Percentiles rank a stretch among this genome's conserved stretches.
Conservation (phyloP, 2,329 filamentous ascomycete genomes). For the Alternaria angustiovoidea region DNA sequence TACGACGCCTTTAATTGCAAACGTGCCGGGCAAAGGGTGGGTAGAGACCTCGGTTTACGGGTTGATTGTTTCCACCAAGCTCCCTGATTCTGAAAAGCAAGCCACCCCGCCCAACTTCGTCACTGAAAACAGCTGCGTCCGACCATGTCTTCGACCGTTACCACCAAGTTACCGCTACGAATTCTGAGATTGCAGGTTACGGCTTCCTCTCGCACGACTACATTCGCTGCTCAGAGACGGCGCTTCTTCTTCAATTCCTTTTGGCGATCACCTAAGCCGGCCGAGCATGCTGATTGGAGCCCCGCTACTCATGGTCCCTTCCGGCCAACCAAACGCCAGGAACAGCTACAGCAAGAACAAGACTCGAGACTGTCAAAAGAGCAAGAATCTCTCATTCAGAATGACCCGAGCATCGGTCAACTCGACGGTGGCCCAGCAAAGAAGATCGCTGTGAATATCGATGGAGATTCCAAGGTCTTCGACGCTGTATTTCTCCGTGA, state of each 20-base stretch:
- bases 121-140: slow-evolving; percentile 18
- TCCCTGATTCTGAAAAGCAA: slow-evolving; percentile 31
- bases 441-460: slow-evolving; percentile 44
- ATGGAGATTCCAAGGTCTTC: slow-evolving; percentile 40
- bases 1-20: slow-evolving; percentile 12
- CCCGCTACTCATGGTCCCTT: slow-evolving; percentile 31
- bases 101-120: slow-evolving; percentile 19
- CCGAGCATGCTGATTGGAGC: slow-evolving; percentile 30
- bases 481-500: slow-evolving; percentile 61
- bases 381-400: slow-evolving; percentile 15
- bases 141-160: slow-evolving; percentile 42
- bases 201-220: background rate
- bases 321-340: slow-evolving; percentile 26
- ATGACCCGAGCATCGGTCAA: slow-evolving; percentile 22
- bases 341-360: slow-evolving; percentile 27
- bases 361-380: slow-evolving; percentile 20
- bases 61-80: slow-evolving; percentile 21
- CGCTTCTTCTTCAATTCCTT: slow-evolving; percentile 30
- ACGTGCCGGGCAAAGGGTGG: slow-evolving; percentile 27
- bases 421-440: slow-evolving; percentile 37
- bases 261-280: slow-evolving; percentile 25
- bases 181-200: background rate
- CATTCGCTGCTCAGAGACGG: slow-evolving; percentile 10
- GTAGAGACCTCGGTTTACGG: slow-evolving; percentile 28
- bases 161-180: slow-evolving; percentile 22